A percentile compares a stretch with the other conserved stretches of the same genome.
phyloP scores from a whole-genome alignment of 2,329 filamentous ascomycete genomes.

The Neofusicoccum laricinum region DNA sequence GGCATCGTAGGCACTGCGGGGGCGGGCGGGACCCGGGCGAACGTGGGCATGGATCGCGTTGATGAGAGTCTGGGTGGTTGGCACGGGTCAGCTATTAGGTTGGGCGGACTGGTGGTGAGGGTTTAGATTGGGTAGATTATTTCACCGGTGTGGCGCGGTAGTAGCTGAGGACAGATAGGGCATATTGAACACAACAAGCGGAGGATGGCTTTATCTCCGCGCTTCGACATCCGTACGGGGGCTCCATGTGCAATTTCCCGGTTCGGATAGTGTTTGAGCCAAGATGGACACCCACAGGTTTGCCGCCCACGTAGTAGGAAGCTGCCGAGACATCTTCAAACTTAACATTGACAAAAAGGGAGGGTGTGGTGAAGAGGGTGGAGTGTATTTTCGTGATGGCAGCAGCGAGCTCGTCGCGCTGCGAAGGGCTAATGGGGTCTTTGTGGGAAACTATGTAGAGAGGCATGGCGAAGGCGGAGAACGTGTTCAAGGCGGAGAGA shows the following conservation, averaged over 20 bases:
- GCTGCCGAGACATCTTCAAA: constrained; percentile 30
- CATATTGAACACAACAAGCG: too few relatives aligned
- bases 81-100: too few relatives aligned
- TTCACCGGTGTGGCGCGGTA: too few relatives aligned
- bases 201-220: too few relatives aligned
- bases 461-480: constrained; percentile 35
- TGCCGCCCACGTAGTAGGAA: constrained; percentile 36
- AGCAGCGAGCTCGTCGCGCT: constrained; percentile 39
- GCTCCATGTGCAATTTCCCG: neutral
- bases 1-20: constrained; percentile 15
- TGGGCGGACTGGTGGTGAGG: constrained; percentile 23
- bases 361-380: constrained; percentile 41
- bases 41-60: constrained; percentile 27
- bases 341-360: constrained; percentile 44
- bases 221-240: too few relatives aligned
- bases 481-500: too few relatives aligned
- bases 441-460: constrained; percentile 45
- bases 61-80: neutral
- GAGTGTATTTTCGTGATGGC: constrained; percentile 43
- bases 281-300: constrained; percentile 19
- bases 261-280: too few relatives aligned
- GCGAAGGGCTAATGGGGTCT: constrained; percentile 27
- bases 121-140: neutral
- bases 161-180: too few relatives aligned
- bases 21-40: constrained; percentile 20